Evolutionary conservation across 345 rosid genomes (phyloP).

Genomic region (Garcia nutans): DNA sequence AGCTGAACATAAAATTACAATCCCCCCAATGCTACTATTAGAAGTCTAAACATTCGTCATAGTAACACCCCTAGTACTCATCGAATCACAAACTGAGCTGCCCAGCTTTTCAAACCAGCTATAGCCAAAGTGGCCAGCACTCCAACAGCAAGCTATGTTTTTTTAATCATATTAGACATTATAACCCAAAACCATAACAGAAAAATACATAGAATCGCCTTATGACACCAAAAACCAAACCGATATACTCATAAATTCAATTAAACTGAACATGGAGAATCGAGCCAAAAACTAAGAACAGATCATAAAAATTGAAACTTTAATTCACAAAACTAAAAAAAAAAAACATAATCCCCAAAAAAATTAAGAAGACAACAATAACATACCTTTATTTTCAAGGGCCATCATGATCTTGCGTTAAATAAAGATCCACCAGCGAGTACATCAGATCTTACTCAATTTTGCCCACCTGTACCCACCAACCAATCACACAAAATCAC

Average conservation of each 20-base stretch:
- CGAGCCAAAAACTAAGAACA: neutral
- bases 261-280: neutral
- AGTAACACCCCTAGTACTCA: neutral
- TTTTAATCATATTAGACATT: neutral
- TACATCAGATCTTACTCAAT: conserved; percentile 64
- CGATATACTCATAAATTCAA: neutral
- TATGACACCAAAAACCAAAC: neutral
- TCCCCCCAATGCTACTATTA: neutral
- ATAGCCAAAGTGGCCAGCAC: conserved; percentile 3
- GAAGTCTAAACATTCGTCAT: neutral
- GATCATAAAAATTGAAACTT: neutral
- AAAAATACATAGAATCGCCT: neutral
- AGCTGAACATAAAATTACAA: neutral
- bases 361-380: neutral
- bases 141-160: neutral
- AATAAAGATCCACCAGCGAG: conserved; percentile 50
- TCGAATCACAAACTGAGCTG: neutral
- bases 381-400: conserved; percentile 56
- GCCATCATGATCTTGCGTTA: conserved; percentile 51
- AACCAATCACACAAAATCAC: conserved; percentile 7
- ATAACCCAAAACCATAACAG: neutral
- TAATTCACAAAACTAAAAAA: neutral
- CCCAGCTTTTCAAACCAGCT: too few relatives aligned
- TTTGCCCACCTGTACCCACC: conserved; percentile 39
- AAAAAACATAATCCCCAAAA: neutral